These are phyloP conservation scores for Naganishia cerealis DNA, from an alignment of 1,284 basidiomycete genomes.

Conservation along the genomic window DNA sequence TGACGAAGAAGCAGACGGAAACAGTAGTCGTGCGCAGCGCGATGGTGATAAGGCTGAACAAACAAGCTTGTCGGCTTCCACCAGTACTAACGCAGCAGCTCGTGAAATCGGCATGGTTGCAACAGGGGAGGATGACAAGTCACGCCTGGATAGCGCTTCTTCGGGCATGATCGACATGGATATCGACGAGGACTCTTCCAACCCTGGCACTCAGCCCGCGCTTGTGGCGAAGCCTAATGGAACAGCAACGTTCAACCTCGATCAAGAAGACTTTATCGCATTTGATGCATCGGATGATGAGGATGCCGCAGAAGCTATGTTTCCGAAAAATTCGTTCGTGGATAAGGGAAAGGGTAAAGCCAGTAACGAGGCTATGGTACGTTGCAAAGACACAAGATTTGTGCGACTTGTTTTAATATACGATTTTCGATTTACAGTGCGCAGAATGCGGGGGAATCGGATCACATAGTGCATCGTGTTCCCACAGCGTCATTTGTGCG, in stretches of 20 bases:
- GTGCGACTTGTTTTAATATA: neutral
- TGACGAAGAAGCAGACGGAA: neutral
- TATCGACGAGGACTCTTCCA: constrained; percentile 1
- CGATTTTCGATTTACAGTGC: neutral
- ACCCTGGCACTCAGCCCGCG: neutral
- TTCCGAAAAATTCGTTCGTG: neutral
- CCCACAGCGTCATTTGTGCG: constrained; percentile 2
- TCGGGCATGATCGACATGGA: constrained; percentile 14
- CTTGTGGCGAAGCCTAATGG: neutral
- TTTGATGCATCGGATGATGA: constrained; percentile 24
- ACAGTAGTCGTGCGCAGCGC: neutral
- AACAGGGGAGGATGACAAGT: neutral
- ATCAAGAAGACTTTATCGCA: constrained; percentile 24
- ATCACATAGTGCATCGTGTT: constrained; percentile 14
- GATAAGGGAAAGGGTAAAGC: constrained; percentile 23
- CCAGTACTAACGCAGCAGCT: neutral
- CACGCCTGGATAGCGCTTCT: neutral
- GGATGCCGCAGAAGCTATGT: neutral
- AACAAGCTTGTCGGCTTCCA: neutral
- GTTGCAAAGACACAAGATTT: neutral
- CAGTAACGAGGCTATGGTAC: constrained; percentile 13
- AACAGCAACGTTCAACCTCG: constrained; percentile 13
- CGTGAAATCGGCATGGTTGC: neutral
- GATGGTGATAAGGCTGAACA: neutral
- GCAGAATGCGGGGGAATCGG: constrained; percentile 24